phyloP scores from a whole-genome alignment of 1,139 yeast genomes.

The Yamadazyma diddensiae region DNA sequence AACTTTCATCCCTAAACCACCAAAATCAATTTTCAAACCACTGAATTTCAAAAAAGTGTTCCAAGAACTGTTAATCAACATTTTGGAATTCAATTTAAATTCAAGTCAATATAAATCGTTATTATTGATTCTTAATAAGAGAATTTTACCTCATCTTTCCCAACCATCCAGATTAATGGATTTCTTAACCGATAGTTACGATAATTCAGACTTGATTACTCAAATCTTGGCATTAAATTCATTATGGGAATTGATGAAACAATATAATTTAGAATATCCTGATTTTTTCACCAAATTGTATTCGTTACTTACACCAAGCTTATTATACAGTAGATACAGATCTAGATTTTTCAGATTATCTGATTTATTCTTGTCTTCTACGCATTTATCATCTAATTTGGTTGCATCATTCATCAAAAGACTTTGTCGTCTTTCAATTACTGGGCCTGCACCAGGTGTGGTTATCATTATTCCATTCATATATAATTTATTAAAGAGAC shows the following conservation, averaged over 20 bases:
- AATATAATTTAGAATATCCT: conserved; percentile 86
- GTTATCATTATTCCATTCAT: conserved; percentile 88
- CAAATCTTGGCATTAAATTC: conserved; percentile 87
- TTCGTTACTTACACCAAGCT: conserved; percentile 68
- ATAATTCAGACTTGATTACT: conserved; percentile 58
- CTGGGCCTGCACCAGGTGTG: conserved; percentile 88
- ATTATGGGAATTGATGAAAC: conserved; percentile 78
- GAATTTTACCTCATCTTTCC: conserved; percentile 77
- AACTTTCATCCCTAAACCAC: conserved; percentile 43
- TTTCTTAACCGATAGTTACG: conserved; percentile 83
- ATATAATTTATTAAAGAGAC: conserved; percentile 83
- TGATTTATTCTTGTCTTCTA: conserved; percentile 80
- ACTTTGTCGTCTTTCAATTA: conserved; percentile 68
- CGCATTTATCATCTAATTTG: conserved; percentile 80
- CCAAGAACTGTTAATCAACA: conserved; percentile 64
- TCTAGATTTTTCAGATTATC: conserved; percentile 85
- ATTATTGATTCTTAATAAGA: conserved; percentile 70
- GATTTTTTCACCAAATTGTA: conserved; percentile 83
- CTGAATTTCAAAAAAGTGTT: conserved; percentile 61
- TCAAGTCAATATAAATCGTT: conserved; percentile 67
- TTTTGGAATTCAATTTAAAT: conserved; percentile 49
- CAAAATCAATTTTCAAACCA: conserved; percentile 52
- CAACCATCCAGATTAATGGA: conserved; percentile 89
- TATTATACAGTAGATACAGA: conserved; percentile 76
- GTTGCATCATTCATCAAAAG: conserved; percentile 89